Percentiles rank a stretch among this genome's conserved stretches.
Conservation (phyloP, 2,329 filamentous ascomycete genomes). For the Shiraia sp. region DNA sequence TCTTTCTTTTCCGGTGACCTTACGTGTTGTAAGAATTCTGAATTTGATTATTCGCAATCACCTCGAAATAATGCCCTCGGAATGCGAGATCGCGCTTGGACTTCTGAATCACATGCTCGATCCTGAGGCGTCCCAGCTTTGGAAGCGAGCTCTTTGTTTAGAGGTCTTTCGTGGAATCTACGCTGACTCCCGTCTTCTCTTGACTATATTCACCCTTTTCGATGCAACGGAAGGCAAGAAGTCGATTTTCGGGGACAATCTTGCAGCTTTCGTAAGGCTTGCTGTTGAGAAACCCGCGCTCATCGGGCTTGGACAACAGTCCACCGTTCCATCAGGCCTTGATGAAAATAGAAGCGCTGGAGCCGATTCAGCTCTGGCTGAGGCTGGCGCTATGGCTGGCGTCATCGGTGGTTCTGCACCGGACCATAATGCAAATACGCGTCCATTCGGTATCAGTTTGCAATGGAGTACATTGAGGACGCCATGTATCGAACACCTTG, state of each 20-base stretch:
- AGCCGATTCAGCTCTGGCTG: slow-evolving; percentile 83
- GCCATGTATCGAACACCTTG: slow-evolving; percentile 89
- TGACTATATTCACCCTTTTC: slow-evolving; percentile 79
- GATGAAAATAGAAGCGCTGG: slow-evolving; percentile 60
- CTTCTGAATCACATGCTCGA: slow-evolving; percentile 86
- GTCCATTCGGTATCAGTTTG: slow-evolving; percentile 77
- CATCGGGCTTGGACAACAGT: slow-evolving; percentile 88
- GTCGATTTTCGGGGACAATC: slow-evolving; percentile 77
- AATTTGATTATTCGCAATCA: slow-evolving; percentile 81
- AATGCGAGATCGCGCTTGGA: slow-evolving; percentile 82
- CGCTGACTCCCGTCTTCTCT: slow-evolving; percentile 74
- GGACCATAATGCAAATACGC: slow-evolving; percentile 61
- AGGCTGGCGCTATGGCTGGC: slow-evolving; percentile 84
- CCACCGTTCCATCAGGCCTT: slow-evolving; percentile 73
- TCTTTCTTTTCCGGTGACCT: slow-evolving; percentile 77
- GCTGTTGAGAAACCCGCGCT: slow-evolving; percentile 87
- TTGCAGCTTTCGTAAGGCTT: slow-evolving; percentile 86
- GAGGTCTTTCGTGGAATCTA: slow-evolving; percentile 89
- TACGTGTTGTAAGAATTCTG: slow-evolving; percentile 80
- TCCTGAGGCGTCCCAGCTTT: slow-evolving; percentile 73
- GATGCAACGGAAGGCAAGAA: slow-evolving; percentile 74
- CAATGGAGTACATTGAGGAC: slow-evolving; percentile 90
- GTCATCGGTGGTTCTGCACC: slow-evolving; percentile 75
- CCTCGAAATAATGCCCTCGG: slow-evolving; percentile 71
- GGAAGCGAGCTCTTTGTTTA: slow-evolving; percentile 90